Conservation (phyloP, 257 asterid species). For the Ballota nigra region DNA sequence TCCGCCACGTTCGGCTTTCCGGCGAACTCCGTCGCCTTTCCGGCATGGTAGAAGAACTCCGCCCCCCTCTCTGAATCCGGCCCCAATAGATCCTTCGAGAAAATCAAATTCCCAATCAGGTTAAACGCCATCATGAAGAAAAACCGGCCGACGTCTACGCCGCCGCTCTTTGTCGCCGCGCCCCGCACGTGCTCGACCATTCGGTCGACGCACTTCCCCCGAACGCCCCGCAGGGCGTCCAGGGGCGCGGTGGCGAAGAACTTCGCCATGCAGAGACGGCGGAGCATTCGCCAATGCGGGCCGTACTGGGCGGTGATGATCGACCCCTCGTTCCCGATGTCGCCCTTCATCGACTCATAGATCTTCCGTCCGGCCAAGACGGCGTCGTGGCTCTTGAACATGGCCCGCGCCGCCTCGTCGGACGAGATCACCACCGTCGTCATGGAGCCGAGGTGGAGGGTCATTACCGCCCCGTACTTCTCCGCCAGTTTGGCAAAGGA, state of each 20-base stretch:
- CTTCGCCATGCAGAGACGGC: slow-evolving; percentile 56
- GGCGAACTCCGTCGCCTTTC: slow-evolving; percentile 57
- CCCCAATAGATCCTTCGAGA: slow-evolving; percentile 59
- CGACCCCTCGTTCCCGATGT: slow-evolving; percentile 61
- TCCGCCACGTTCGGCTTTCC: slow-evolving; percentile 66
- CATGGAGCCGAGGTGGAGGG: slow-evolving; percentile 65
- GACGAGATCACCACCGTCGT: slow-evolving; percentile 66
- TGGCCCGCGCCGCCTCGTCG: slow-evolving; percentile 55
- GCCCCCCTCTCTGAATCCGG: slow-evolving; percentile 56
- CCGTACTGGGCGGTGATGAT: slow-evolving; percentile 78
- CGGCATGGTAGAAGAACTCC: slow-evolving; percentile 64
- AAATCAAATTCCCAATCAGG: slow-evolving; percentile 68
- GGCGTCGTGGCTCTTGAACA: slow-evolving; percentile 63
- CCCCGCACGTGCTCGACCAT: slow-evolving; percentile 40
- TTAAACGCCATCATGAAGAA: slow-evolving; percentile 70
- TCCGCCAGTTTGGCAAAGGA: slow-evolving; percentile 46
- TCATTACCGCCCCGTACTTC: slow-evolving; percentile 59
- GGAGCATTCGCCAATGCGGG: slow-evolving; percentile 62
- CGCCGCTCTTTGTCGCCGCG: slow-evolving; percentile 2
- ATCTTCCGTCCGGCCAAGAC: slow-evolving; percentile 62
- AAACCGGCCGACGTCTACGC: slow-evolving; percentile 47
- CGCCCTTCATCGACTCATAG: slow-evolving; percentile 72
- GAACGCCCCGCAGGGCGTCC: slow-evolving; percentile 41
- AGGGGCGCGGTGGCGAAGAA: slow-evolving; percentile 56
- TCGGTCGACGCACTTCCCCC: slow-evolving; percentile 44